phyloP scores from a whole-genome alignment of 331 rosid genomes.

The Stylosanthes scabra region DNA sequence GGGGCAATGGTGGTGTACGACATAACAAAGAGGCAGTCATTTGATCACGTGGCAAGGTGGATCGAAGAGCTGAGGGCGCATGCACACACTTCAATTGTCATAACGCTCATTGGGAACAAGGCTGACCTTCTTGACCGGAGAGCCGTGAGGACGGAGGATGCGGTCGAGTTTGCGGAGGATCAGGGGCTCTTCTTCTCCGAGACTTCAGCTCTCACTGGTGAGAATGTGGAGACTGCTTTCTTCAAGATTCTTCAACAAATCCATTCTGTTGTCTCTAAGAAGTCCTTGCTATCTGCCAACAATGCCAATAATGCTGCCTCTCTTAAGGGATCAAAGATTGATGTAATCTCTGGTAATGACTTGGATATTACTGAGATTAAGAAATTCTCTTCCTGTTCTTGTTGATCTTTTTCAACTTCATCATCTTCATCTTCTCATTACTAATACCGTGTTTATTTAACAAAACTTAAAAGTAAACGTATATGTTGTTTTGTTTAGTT shows the following conservation, averaged over 20 bases:
- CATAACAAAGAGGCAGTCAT: slow-evolving; percentile 74
- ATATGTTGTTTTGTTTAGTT: too few relatives aligned
- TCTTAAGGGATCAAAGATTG: slow-evolving; percentile 65
- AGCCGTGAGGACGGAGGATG: slow-evolving; percentile 65
- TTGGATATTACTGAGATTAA: slow-evolving; percentile 40
- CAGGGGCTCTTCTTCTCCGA: slow-evolving; percentile 88
- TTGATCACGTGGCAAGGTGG: slow-evolving; percentile 87
- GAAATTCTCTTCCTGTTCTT: slow-evolving; percentile 43
- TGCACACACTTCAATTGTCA: slow-evolving; percentile 70
- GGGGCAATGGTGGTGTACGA: slow-evolving; percentile 95
- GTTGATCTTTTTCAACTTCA: not conserved
- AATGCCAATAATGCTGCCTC: not conserved
- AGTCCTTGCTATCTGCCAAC: slow-evolving; percentile 47
- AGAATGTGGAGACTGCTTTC: slow-evolving; percentile 77
- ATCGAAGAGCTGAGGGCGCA: slow-evolving; percentile 85
- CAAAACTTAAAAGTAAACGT: too few relatives aligned
- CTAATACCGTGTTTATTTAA: too few relatives aligned
- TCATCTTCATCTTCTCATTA: too few relatives aligned
- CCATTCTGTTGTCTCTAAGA: slow-evolving; percentile 59
- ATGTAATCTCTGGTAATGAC: slow-evolving; percentile 33
- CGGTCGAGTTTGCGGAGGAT: slow-evolving; percentile 84
- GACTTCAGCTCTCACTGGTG: slow-evolving; percentile 84
- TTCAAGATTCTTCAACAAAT: slow-evolving; percentile 62
- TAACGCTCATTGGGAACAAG: slow-evolving; percentile 58
- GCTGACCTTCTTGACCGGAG: slow-evolving; percentile 62